Conservation (phyloP, 2,329 filamentous ascomycete genomes). For the Colletotrichum caudatum region DNA sequence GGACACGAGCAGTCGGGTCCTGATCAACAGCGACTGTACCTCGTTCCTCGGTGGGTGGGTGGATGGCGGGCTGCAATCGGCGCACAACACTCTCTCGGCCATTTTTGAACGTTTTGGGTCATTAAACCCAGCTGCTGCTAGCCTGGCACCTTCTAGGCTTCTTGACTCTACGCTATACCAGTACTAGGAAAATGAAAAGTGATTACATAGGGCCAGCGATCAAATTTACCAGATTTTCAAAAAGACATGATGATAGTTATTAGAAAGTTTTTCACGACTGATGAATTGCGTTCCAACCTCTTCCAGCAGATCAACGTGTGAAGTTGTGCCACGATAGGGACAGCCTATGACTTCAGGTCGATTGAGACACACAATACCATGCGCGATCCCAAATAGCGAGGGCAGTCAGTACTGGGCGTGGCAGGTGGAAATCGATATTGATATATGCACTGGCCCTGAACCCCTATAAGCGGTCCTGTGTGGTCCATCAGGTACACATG, state of each 20-base stretch:
- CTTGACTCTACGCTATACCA: not conserved
- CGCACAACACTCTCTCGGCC: conserved; percentile 24
- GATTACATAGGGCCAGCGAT: not conserved
- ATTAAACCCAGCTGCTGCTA: not conserved
- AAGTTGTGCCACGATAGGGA: not conserved
- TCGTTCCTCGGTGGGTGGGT: conserved; percentile 28
- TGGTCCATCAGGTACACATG: too few relatives aligned
- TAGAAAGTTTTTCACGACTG: not conserved
- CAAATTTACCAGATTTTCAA: not conserved
- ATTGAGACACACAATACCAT: not conserved
- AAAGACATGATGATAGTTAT: not conserved
- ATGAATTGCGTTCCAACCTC: not conserved
- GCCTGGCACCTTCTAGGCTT: not conserved
- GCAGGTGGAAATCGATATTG: too few relatives aligned
- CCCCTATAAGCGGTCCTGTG: too few relatives aligned
- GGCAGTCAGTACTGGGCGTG: too few relatives aligned
- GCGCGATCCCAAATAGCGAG: too few relatives aligned
- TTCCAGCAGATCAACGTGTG: not conserved
- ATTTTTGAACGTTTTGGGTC: conserved; percentile 15
- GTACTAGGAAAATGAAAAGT: not conserved
- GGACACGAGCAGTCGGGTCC: not conserved
- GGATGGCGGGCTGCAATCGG: conserved; percentile 15
- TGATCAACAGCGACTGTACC: conserved; percentile 6
- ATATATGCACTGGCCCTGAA: too few relatives aligned
- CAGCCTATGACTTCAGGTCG: accelerated